Evolutionary conservation across 257 asterid species (phyloP), one percentile per base, ranked within the genome.

Genomic region (Nyctanthes arbortristis): DNA sequence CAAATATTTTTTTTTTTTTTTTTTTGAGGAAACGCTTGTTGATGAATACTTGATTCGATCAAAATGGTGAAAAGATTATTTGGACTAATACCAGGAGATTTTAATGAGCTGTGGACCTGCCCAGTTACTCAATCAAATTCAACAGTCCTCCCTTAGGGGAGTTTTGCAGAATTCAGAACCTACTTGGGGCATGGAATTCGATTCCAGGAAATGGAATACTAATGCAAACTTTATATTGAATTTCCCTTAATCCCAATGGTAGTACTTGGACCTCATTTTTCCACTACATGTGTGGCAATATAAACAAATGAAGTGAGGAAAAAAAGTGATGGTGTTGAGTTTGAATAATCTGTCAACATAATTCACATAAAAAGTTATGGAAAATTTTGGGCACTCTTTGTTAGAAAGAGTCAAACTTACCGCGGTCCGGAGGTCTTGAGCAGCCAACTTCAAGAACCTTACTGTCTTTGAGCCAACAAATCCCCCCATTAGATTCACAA

Each of bases 401-500:
- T 20, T 22, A 24, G 28, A 52, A 2, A 34, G 61, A 65, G 34
- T 6, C 7, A n/a, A 34, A 82, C 81, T 75, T 40, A 86, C 94
- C 94, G 0, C 63, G 33, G 34, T 55, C 63, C 0, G 90, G 66
- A 33, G 68, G 77, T 71, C 66, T 56, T 39, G 37, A 71, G 55
- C 97, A 91, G 12, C 73, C 84, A 70, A 80, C 55, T 4, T 77
- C 84, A 1, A 25, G 52, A 32, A 82, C 83, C 43, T 76, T 4
- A 35, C 67, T 81, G 10, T 37, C 69, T 12, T 65, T 57, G 37
- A 35, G 79, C 70, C 87, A 91, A 75, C 96, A 88, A 57, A 71
- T 10, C 22, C 89, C 80, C 0, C 88, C 87, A 24, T 34, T 58
- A 37, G 7, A 73, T 2, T 81, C 95, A 61, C 97, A 91, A 22